These are phyloP conservation scores for Collybia sordida DNA, from an alignment of 768 basidiomycete genomes.

Conservation along the genomic window DNA sequence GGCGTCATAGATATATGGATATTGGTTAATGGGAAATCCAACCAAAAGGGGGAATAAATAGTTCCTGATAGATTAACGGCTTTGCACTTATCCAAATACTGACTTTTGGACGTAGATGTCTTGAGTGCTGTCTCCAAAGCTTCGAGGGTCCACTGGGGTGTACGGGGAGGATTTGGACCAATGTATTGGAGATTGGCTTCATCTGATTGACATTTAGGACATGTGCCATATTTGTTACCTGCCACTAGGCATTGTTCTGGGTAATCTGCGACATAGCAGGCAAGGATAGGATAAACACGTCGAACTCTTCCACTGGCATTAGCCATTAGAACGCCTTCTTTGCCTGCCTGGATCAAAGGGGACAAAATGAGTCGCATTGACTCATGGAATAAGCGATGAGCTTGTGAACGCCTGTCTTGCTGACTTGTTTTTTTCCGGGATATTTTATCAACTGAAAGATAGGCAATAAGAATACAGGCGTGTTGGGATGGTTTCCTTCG, in stretches of 20 bases:
- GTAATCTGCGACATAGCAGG: constrained; percentile 20
- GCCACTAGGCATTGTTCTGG: constrained; percentile 44
- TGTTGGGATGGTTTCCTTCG: neutral
- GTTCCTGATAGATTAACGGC: constrained; percentile 1
- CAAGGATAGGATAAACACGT: constrained; percentile 30
- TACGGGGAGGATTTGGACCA: constrained; percentile 3
- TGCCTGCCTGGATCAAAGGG: constrained; percentile 25
- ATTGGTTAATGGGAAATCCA: neutral
- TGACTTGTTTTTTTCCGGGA: constrained; percentile 25
- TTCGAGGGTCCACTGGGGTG: constrained; percentile 4
- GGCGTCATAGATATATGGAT: neutral
- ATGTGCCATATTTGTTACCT: constrained; percentile 20
- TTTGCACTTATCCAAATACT: constrained; percentile 8
- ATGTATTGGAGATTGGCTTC: constrained; percentile 16
- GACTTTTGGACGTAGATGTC: constrained; percentile 9
- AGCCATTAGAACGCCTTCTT: constrained; percentile 10
- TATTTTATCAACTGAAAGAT: constrained; percentile 2
- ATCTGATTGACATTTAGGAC: constrained; percentile 21
- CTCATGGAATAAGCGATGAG: constrained; percentile 34
- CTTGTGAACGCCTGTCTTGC: constrained; percentile 21
- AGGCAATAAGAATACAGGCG: constrained; percentile 1
- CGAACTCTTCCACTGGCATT: constrained; percentile 33
- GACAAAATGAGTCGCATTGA: constrained; percentile 27
- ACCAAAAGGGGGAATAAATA: neutral
- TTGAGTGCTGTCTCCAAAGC: constrained; percentile 21